Percentiles rank a stretch among this genome's conserved stretches.
These are phyloP conservation scores for Strobilomyces confusus DNA, from an alignment of 768 basidiomycete species.

Conservation along the genomic window DNA sequence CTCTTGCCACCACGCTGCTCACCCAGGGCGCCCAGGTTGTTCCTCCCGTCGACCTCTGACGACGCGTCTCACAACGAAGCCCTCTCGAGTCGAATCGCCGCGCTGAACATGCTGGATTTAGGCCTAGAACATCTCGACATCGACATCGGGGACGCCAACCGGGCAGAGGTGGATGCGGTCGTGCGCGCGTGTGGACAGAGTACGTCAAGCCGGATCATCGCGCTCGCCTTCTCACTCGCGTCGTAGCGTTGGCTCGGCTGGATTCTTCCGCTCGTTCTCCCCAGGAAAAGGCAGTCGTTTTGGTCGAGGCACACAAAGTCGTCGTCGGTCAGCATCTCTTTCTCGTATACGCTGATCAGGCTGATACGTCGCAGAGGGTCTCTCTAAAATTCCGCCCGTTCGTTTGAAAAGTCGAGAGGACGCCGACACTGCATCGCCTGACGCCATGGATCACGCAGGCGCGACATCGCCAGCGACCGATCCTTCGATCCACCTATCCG, in stretches of 20 bases:
- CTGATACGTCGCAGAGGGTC: slow-evolving; percentile 51
- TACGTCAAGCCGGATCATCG: slow-evolving; percentile 34
- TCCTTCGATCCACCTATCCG: slow-evolving; percentile 6
- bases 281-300: slow-evolving; percentile 69
- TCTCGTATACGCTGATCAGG: not conserved
- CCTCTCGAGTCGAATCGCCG: slow-evolving; percentile 83
- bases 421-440: not conserved
- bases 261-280: slow-evolving; percentile 55
- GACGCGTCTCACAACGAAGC: slow-evolving; percentile 90
- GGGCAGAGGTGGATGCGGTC: slow-evolving; percentile 53
- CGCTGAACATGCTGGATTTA: slow-evolving; percentile 87
- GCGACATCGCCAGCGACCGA: not conserved
- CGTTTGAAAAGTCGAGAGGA: slow-evolving; percentile 61
- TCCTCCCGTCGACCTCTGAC: slow-evolving; percentile 67
- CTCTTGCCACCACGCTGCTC: not conserved
- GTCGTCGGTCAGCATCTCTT: slow-evolving; percentile 59
- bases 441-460: slow-evolving; percentile 1
- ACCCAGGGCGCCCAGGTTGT: slow-evolving; percentile 49
- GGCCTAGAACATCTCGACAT: slow-evolving; percentile 87
- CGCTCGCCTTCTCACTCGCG: slow-evolving; percentile 27
- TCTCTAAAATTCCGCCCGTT: slow-evolving; percentile 70
- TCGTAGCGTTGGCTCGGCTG: slow-evolving; percentile 51
- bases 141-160: slow-evolving; percentile 54
- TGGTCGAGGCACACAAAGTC: slow-evolving; percentile 82
- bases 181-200: slow-evolving; percentile 75